These are phyloP conservation scores for Cystobasidiaceae sp. DNA, from an alignment of 1,284 basidiomycete species.

Conservation along the genomic window DNA sequence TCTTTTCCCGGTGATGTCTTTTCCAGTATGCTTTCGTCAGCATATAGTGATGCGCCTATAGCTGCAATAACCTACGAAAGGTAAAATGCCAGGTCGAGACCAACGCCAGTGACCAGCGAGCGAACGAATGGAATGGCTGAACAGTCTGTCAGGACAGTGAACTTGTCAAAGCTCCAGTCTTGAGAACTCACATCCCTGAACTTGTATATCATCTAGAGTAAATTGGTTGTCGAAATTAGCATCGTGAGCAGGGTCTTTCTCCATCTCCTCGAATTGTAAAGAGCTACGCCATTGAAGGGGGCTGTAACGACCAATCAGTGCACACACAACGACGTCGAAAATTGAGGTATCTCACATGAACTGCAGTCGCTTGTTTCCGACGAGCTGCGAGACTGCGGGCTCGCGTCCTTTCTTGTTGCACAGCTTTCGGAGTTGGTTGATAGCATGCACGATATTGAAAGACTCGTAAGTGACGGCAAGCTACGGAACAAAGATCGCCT, in stretches of 20 bases:
- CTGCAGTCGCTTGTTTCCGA: conserved; percentile 39
- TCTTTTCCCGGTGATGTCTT: conserved; percentile 40
- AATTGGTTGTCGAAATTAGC: conserved; percentile 40
- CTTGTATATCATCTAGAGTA: conserved; percentile 38
- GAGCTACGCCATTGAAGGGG: conserved; percentile 43
- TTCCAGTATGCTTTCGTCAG: not conserved
- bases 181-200: conserved; percentile 24
- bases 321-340: too few species aligned
- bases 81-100: conserved; percentile 46
- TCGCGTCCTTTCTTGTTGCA: conserved; percentile 36
- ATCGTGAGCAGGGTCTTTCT: conserved; percentile 31
- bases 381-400: conserved; percentile 35
- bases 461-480: conserved; percentile 41
- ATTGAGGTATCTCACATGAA: too few species aligned
- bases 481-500: not conserved
- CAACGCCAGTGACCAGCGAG: conserved; percentile 43
- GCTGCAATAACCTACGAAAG: conserved; percentile 29
- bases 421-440: conserved; percentile 39
- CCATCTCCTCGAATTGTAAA: conserved; percentile 39
- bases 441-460: conserved; percentile 42
- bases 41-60: not conserved
- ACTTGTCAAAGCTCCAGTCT: too few species aligned
- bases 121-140: conserved; percentile 44
- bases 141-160: conserved; percentile 27
- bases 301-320: not conserved